These are phyloP conservation scores for Glycyrrhiza uralensis DNA, from an alignment of 306 rosid species.

Conservation along the genomic window DNA sequence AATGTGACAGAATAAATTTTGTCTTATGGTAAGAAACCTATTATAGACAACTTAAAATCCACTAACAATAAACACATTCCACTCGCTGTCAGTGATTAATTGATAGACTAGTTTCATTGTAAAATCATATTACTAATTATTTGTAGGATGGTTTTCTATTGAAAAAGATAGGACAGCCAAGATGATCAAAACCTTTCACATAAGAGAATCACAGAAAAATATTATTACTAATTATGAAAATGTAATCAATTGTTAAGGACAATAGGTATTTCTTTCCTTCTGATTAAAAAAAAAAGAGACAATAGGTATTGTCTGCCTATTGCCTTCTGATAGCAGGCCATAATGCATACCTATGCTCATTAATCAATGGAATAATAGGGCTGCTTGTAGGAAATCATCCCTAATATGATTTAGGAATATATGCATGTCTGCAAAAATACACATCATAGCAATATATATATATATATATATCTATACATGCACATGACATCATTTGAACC, in stretches of 20 bases:
- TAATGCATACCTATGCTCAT: neutral
- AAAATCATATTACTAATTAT: neutral
- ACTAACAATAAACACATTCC: too few relatives aligned
- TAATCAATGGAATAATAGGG: neutral
- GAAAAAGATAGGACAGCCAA: neutral
- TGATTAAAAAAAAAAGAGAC: too few relatives aligned
- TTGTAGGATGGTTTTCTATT: neutral
- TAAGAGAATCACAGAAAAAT: neutral
- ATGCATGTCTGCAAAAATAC: constrained; percentile 20
- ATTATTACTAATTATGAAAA: neutral
- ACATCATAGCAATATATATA: constrained; percentile 4
- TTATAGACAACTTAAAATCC: too few relatives aligned
- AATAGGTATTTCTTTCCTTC: too few relatives aligned
- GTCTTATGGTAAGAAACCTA: too few relatives aligned
- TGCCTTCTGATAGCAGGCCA: constrained; percentile 12
- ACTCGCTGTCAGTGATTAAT: neutral
- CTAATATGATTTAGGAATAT: constrained; percentile 21
- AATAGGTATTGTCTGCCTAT: constrained; percentile 2
- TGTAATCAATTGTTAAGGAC: neutral
- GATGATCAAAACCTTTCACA: neutral
- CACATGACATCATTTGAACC: constrained; percentile 22
- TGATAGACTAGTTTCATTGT: neutral
- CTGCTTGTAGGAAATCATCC: neutral
- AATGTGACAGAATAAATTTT: neutral
- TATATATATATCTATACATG: too few relatives aligned